phyloP scores from a whole-genome alignment of 2,329 filamentous ascomycete species.

The Spiromastix sp. region DNA sequence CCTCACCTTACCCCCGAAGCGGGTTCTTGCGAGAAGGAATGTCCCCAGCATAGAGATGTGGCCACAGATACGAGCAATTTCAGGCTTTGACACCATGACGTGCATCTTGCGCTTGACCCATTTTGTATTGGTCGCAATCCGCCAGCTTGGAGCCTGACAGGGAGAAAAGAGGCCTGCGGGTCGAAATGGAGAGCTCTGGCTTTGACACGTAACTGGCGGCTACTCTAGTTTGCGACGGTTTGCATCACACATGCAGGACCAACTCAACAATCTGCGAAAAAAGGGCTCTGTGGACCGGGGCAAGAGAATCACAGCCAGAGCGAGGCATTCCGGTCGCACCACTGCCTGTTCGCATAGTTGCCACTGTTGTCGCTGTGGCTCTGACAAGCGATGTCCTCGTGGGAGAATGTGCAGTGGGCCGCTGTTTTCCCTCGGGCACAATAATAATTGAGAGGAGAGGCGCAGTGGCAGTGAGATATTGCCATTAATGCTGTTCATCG shows the following conservation, averaged over 20 bases:
- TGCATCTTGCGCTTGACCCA: conserved; percentile 1
- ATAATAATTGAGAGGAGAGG: no score
- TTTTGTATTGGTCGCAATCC: conserved; percentile 2
- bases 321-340: conserved; percentile 1
- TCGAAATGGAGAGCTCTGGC: conserved; percentile 19
- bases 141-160: conserved; percentile 15
- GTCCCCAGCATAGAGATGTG: no score
- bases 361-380: conserved; percentile 16
- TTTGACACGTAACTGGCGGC: conserved; percentile 18
- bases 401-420: no score
- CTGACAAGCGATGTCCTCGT: conserved; percentile 10
- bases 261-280: conserved; percentile 10
- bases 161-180: conserved; percentile 17
- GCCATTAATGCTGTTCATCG: no score
- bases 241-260: conserved; percentile 14
- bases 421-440: no score
- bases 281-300: not conserved
- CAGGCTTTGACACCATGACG: not conserved
- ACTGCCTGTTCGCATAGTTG: conserved; percentile 7
- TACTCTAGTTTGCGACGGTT: conserved; percentile 7
- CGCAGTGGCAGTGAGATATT: no score
- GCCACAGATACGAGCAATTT: no score
- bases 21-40: no score
- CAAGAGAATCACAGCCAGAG: not conserved
- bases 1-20: no score